Percentiles rank a stretch among this genome's conserved stretches.
phyloP scores from a whole-genome alignment of 2,329 filamentous ascomycete genomes.

The Paramyrothecium roridum region DNA sequence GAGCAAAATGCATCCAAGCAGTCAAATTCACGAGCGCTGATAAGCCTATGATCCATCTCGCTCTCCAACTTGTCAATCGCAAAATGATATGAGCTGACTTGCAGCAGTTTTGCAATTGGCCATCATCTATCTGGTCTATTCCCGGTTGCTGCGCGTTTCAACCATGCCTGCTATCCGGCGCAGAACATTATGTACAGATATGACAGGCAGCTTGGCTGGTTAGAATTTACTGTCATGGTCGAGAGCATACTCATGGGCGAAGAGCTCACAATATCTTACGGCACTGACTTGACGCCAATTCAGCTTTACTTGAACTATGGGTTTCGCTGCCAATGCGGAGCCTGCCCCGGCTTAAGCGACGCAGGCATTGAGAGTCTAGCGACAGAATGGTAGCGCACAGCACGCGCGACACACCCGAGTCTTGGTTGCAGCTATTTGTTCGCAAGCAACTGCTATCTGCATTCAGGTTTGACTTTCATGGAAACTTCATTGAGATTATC shows the following conservation, averaged over 20 bases:
- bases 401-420: too few relatives aligned
- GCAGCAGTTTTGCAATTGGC: constrained; percentile 22
- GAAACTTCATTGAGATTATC: too few relatives aligned
- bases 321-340: constrained; percentile 49
- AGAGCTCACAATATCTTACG: constrained; percentile 53
- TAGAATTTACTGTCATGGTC: constrained; percentile 37
- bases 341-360: constrained; percentile 29
- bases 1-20: constrained; percentile 14
- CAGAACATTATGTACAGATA: constrained; percentile 43
- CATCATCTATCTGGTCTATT: constrained; percentile 38
- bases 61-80: neutral
- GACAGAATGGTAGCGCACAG: too few relatives aligned
- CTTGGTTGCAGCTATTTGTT: too few relatives aligned
- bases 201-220: constrained; percentile 23
- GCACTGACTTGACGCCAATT: constrained; percentile 24
- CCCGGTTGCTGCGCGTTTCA: constrained; percentile 52
- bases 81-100: neutral
- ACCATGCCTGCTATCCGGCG: constrained; percentile 49
- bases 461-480: too few relatives aligned
- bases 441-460: too few relatives aligned
- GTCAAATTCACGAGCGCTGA: neutral
- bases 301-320: constrained; percentile 44
- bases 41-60: neutral
- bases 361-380: constrained; percentile 4
- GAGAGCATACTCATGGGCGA: constrained; percentile 34